Evolutionary conservation across 2,329 filamentous ascomycete species (phyloP), one percentile per base, ranked within the genome.

Genomic region (Fusarium aywerte): DNA sequence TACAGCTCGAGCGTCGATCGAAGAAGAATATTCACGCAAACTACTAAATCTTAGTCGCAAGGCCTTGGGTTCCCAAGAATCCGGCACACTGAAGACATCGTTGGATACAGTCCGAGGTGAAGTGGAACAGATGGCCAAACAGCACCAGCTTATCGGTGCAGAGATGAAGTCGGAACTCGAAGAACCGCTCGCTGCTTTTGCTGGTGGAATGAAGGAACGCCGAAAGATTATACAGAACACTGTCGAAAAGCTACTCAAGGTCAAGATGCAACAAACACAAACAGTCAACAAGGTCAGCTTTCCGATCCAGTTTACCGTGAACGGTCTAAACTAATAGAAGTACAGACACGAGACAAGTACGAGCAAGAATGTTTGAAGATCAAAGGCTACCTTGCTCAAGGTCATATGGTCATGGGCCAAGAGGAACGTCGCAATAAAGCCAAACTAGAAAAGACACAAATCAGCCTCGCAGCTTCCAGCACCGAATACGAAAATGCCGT

Each of bases 391-490:
- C 87, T 99, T 6, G 96, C 96, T 5, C 96, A 99, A 79, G 96
- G 96, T 11, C 96, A 99, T 77, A 99, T 99, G 96, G 96, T 99
- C 58, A 99, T 99, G 96, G 96, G 96, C 15, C 96, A 99, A 73
- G 96, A 99, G 77, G 96, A 99, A 82, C 89, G 96, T 27, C 97
- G 97, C 81, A 99, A 99, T 80, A 99, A 99, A 81, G 94, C 95
- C 21, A 98, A 97, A 80, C 86, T 99, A 40, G 96, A 99, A 79
- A 99, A 99, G 85, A 98, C 96, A 2, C 96, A 99, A 77, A 96
- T 97, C 73, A 96, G 94, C 74, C 86, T 99, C 60, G 94, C 94
- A 1, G 89, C 90, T 9, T 94, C 94, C 62, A 98, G 96, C 79
- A 90, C 89, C 42, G 96, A 98, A 73, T 99, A 99, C 76, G 95